Evolutionary conservation across 768 basidiomycete genomes (phyloP).

Genomic region (Rossbeevera mucosa): DNA sequence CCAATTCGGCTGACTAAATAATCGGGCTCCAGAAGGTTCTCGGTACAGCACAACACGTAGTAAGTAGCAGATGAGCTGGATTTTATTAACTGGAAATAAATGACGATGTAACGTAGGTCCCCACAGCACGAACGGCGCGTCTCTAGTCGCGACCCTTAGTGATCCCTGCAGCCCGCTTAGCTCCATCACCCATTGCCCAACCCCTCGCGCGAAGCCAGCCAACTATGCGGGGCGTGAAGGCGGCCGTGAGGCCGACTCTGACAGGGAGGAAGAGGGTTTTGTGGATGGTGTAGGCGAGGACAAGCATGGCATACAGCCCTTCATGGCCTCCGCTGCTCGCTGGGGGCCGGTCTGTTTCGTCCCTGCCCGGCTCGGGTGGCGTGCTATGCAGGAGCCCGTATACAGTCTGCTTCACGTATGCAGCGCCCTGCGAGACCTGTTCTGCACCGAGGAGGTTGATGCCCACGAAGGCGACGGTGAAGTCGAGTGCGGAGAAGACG

Average conservation of each 20-base stretch:
- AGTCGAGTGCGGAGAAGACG: constrained; percentile 70
- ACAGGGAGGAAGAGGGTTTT: constrained; percentile 91
- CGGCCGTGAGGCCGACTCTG: constrained; percentile 83
- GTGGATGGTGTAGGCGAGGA: constrained; percentile 92
- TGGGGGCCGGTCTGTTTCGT: constrained; percentile 51
- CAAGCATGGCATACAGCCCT: constrained; percentile 86
- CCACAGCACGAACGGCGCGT: neutral
- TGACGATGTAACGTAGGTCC: constrained; percentile 11
- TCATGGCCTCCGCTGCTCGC: constrained; percentile 47
- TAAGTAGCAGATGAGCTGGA: constrained; percentile 1
- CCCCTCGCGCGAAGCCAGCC: constrained; percentile 75
- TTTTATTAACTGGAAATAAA: neutral
- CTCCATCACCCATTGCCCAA: constrained; percentile 75
- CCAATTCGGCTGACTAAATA: neutral
- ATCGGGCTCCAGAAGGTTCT: constrained; percentile 12
- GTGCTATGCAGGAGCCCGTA: constrained; percentile 43
- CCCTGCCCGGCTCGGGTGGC: constrained; percentile 62
- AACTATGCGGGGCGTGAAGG: constrained; percentile 81
- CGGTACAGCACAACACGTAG: neutral
- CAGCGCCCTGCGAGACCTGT: constrained; percentile 68
- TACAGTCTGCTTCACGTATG: constrained; percentile 50
- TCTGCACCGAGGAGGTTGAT: constrained; percentile 90
- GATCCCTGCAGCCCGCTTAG: constrained; percentile 51
- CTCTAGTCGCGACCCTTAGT: constrained; percentile 22
- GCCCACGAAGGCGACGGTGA: constrained; percentile 76